These are phyloP conservation scores for Naegleria gruberi DNA, from an alignment of 208 protist species.

Conservation along the genomic window DNA sequence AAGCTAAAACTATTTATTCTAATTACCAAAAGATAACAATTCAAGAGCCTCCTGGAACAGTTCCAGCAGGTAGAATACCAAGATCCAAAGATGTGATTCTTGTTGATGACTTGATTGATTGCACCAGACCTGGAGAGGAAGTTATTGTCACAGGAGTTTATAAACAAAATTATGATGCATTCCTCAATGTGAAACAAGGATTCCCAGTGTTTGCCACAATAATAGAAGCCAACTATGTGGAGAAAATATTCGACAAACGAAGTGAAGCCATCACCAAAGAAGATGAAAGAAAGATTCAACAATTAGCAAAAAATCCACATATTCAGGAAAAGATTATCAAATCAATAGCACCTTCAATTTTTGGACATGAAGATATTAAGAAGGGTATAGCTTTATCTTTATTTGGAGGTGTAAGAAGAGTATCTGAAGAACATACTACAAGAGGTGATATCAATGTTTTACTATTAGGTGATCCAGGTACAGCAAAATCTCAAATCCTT, in stretches of 20 bases:
- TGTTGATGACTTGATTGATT: constrained; percentile 94
- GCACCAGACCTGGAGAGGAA: constrained; percentile 92
- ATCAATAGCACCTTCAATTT: constrained; percentile 98
- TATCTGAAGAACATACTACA: constrained; percentile 80
- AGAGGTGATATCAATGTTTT: constrained; percentile 99
- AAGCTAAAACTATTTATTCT: constrained; percentile 91
- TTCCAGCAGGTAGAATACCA: constrained; percentile 93
- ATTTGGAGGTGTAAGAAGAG: constrained; percentile 75
- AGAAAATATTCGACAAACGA: constrained; percentile 73
- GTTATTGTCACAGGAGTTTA: constrained; percentile 91
- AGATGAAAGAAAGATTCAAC: constrained; percentile 54
- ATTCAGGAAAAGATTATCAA: constrained; percentile 78
- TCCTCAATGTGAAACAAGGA: constrained; percentile 92
- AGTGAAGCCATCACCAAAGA: constrained; percentile 78
- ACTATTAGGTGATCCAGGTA: constrained; percentile 95
- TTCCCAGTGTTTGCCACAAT: constrained; percentile 98
- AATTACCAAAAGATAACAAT: constrained; percentile 95
- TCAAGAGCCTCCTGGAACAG: constrained; percentile 96
- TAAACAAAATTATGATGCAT: constrained; percentile 92
- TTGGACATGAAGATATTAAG: constrained; percentile 98
- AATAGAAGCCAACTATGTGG: constrained; percentile 93
- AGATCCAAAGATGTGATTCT: constrained; percentile 95
- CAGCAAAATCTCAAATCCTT: constrained; percentile 90
- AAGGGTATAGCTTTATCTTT: constrained; percentile 90
- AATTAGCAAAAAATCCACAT: constrained; percentile 70